phyloP scores from a whole-genome alignment of 1,139 yeast genomes.

The Scheffersomyces illinoinensis region DNA sequence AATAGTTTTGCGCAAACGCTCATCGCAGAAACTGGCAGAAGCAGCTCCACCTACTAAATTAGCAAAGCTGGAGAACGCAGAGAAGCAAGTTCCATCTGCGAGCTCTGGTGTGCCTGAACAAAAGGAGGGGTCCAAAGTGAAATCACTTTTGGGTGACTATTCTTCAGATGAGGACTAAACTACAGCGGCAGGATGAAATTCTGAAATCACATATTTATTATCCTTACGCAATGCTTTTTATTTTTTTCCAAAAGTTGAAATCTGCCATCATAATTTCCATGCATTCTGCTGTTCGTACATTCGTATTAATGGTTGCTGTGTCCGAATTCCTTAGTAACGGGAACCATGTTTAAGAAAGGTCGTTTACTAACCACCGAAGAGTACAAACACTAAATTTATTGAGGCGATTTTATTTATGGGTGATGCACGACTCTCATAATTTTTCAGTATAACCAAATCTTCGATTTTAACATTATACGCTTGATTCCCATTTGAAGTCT shows the following conservation, averaged over 20 bases:
- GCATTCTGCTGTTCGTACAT: too few species aligned
- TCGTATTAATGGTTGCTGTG: too few species aligned
- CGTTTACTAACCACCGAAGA: background rate
- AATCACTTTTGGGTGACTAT: background rate
- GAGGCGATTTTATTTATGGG: background rate
- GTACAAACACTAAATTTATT: too few species aligned
- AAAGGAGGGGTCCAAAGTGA: background rate
- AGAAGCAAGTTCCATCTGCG: background rate
- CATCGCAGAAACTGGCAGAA: background rate
- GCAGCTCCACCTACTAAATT: background rate
- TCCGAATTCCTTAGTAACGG: background rate
- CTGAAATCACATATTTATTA: background rate
- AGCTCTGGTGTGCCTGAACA: background rate
- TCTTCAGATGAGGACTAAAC: background rate
- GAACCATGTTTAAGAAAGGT: background rate
- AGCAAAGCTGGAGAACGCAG: background rate
- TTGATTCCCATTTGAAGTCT: background rate
- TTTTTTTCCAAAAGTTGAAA: too few species aligned
- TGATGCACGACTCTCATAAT: background rate
- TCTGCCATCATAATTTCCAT: background rate
- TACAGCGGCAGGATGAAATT: background rate
- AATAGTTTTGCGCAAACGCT: background rate
- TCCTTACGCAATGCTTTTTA: too few species aligned
- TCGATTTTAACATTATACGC: background rate
- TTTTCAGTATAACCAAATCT: background rate